Conservation (phyloP, 2,329 filamentous ascomycete species). For the Neofusicoccum sp. region DNA sequence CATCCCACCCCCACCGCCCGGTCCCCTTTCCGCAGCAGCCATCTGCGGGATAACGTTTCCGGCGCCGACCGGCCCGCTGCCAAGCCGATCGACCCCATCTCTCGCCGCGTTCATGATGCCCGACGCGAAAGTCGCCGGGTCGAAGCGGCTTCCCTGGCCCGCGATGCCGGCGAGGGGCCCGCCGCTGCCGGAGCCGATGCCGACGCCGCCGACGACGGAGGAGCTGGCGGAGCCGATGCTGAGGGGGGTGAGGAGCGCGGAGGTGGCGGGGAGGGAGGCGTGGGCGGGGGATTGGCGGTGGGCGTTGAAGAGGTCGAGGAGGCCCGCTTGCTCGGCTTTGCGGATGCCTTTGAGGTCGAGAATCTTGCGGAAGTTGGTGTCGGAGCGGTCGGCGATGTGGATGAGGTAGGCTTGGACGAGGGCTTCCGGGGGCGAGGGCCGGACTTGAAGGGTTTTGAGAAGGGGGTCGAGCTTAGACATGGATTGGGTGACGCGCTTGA, state of each 20-base stretch:
- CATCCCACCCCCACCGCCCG: slow-evolving; percentile 33
- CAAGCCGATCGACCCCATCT: slow-evolving; percentile 79
- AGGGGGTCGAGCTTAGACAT: slow-evolving; percentile 89
- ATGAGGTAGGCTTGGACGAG: slow-evolving; percentile 97
- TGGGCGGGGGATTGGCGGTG: slow-evolving; percentile 70
- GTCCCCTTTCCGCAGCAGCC: slow-evolving; percentile 28
- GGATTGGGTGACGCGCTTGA: slow-evolving; percentile 81
- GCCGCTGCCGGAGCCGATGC: slow-evolving; percentile 49
- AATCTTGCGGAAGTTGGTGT: slow-evolving; percentile 94
- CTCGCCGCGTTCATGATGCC: slow-evolving; percentile 85
- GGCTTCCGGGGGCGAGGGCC: slow-evolving; percentile 85
- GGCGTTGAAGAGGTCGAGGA: slow-evolving; percentile 89
- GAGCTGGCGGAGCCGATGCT: slow-evolving; percentile 37
- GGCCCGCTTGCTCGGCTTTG: slow-evolving; percentile 77
- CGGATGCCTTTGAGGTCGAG: slow-evolving; percentile 90
- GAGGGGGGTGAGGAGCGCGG: slow-evolving; percentile 40
- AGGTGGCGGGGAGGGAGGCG: slow-evolving; percentile 59
- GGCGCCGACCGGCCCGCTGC: slow-evolving; percentile 50
- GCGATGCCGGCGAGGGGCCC: slow-evolving; percentile 47
- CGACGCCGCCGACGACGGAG: slow-evolving; percentile 38
- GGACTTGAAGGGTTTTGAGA: slow-evolving; percentile 95
- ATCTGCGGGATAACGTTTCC: slow-evolving; percentile 34
- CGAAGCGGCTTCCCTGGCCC: slow-evolving; percentile 59
- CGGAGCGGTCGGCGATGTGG: slow-evolving; percentile 90
- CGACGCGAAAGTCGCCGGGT: slow-evolving; percentile 80